These are phyloP conservation scores for Phlebopus sp. DNA, from an alignment of 1,284 basidiomycete genomes.

Conservation along the genomic window DNA sequence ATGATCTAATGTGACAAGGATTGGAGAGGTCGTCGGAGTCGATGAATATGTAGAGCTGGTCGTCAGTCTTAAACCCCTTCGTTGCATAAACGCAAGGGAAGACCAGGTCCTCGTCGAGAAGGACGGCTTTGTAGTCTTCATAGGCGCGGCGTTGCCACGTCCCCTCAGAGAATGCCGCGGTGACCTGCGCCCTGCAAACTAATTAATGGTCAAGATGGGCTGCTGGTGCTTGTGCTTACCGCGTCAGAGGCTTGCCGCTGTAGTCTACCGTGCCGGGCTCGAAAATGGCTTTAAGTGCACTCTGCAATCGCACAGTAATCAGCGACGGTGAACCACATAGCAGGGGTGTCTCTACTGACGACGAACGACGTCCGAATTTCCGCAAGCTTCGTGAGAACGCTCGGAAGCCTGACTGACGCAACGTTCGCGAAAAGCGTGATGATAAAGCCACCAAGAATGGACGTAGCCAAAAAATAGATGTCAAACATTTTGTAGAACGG, in stretches of 20 bases:
- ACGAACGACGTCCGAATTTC: conserved; percentile 1
- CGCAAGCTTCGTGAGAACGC: conserved; percentile 8
- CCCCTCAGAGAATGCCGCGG: conserved; percentile 10
- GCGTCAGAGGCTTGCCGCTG: conserved; percentile 16
- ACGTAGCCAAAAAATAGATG: conserved; percentile 11
- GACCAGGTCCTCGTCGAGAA: conserved; percentile 20
- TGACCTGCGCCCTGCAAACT: conserved; percentile 15
- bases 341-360: conserved; percentile 6
- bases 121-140: conserved; percentile 20
- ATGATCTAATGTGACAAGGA: conserved; percentile 17
- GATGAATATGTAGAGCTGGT: conserved; percentile 21
- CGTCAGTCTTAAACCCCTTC: conserved; percentile 23
- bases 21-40: conserved; percentile 24
- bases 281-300: conserved; percentile 1
- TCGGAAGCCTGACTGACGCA: conserved; percentile 10
- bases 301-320: conserved; percentile 4
- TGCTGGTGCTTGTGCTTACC: conserved; percentile 2
- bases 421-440: conserved; percentile 15
- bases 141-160: conserved; percentile 20
- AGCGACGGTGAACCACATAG: neutral
- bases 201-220: neutral
- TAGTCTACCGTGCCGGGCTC: neutral
- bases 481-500: conserved; percentile 9
- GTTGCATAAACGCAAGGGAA: conserved; percentile 24
- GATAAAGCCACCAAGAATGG: conserved; percentile 17